Evolutionary conservation across 2,329 filamentous ascomycete genomes (phyloP).

Genomic region (Neonectria coccinea): DNA sequence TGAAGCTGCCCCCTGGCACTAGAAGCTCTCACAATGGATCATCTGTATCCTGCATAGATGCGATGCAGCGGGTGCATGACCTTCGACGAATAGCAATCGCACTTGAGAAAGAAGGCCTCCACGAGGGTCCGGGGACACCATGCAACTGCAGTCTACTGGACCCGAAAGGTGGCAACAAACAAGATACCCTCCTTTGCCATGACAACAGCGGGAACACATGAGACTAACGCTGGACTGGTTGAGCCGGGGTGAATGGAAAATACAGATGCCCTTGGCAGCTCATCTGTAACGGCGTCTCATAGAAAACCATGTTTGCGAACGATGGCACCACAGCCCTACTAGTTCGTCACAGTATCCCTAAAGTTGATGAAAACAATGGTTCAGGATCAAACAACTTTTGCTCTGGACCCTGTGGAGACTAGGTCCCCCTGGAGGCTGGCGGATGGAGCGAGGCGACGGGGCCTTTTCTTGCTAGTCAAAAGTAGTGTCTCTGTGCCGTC

Average conservation of each 20-base stretch:
- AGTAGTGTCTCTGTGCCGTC: conserved; percentile 22
- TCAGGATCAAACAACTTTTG: conserved; percentile 11
- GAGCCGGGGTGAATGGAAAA: conserved; percentile 1
- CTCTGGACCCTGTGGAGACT: conserved; percentile 15
- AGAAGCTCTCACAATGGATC: conserved; percentile 26
- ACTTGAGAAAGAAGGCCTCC: neutral
- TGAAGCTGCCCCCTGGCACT: conserved; percentile 23
- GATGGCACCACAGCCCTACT: neutral
- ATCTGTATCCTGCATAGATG: conserved; percentile 35
- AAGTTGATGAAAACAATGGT: conserved; percentile 20
- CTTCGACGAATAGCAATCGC: conserved; percentile 20
- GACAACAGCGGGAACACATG: conserved; percentile 20
- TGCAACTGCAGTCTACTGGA: conserved; percentile 12
- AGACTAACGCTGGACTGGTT: conserved; percentile 6
- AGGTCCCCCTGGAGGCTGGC: conserved; percentile 17
- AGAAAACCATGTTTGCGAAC: conserved; percentile 2
- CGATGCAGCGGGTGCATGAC: conserved; percentile 24
- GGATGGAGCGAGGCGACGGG: conserved; percentile 16
- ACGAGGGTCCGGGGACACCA: conserved; percentile 16
- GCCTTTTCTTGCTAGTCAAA: conserved; percentile 17
- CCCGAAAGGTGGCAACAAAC: conserved; percentile 24
- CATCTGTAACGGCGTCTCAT: neutral
- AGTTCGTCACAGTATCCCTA: conserved; percentile 1
- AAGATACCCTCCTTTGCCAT: conserved; percentile 22
- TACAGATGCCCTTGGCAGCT: conserved; percentile 3